Conservation (phyloP, 768 basidiomycete genomes). For the Tylopilus subfusipes region DNA sequence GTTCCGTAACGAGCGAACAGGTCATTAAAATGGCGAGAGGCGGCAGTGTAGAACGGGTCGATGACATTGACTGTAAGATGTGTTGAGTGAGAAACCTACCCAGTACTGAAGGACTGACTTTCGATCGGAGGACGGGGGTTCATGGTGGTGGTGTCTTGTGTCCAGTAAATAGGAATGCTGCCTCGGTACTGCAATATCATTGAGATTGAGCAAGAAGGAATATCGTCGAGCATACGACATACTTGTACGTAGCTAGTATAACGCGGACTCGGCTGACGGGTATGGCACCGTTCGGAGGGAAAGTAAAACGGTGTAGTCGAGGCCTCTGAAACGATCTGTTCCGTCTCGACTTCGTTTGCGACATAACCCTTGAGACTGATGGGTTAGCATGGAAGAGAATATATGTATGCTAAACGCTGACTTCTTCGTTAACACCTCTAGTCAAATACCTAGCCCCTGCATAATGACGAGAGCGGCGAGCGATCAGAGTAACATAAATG, state of each 20-base stretch:
- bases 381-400: neutral
- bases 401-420: constrained; percentile 22
- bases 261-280: constrained; percentile 68
- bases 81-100: constrained; percentile 3
- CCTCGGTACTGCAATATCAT: constrained; percentile 69
- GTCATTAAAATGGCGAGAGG: constrained; percentile 89
- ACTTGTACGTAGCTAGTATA: constrained; percentile 96
- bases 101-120: constrained; percentile 49
- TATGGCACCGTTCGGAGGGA: constrained; percentile 40
- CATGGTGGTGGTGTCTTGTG: constrained; percentile 88
- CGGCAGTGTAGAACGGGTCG: constrained; percentile 93
- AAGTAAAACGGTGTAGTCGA: constrained; percentile 87
- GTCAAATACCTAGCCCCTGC: constrained; percentile 95
- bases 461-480: constrained; percentile 88
- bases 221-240: constrained; percentile 1
- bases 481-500: constrained; percentile 92
- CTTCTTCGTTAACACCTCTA: constrained; percentile 92
- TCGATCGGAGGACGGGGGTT: constrained; percentile 94
- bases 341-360: constrained; percentile 98
- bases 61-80: constrained; percentile 70
- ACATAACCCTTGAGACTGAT: constrained; percentile 74
- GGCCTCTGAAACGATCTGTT: constrained; percentile 93
- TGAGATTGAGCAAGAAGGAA: neutral
- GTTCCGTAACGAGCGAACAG: constrained; percentile 86
- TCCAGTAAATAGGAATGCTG: constrained; percentile 96